Evolutionary conservation across 2,329 filamentous ascomycete genomes (phyloP).

Genomic region (Sporothrix inflata): DNA sequence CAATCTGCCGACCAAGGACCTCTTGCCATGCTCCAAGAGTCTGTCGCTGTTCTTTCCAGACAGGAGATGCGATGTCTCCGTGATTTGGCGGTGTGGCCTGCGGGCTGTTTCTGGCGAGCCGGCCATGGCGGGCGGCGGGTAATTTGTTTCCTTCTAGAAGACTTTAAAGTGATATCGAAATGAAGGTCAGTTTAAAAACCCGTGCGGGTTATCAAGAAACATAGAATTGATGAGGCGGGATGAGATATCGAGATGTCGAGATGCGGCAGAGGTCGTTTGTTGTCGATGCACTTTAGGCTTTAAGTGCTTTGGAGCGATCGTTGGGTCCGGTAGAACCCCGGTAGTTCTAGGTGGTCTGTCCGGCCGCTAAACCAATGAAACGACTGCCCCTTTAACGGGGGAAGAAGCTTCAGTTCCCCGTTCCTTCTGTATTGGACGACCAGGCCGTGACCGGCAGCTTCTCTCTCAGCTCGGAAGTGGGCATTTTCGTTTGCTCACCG

Average conservation of each 20-base stretch:
- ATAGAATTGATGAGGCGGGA: background rate
- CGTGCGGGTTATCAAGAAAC: background rate
- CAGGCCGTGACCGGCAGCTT: too few species aligned
- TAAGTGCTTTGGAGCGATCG: background rate
- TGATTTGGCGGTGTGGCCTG: slow-evolving; percentile 1
- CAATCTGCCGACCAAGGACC: too few species aligned
- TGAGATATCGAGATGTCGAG: background rate
- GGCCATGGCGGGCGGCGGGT: slow-evolving; percentile 10
- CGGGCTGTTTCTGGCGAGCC: slow-evolving; percentile 13
- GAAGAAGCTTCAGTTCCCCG: background rate
- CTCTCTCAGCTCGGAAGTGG: background rate
- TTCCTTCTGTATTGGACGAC: background rate
- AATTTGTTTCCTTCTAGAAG: slow-evolving; percentile 6
- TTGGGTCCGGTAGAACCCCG: slow-evolving; percentile 13
- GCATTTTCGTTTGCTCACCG: background rate
- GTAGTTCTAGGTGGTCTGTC: background rate
- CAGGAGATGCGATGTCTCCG: background rate
- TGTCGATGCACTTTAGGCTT: slow-evolving; percentile 11
- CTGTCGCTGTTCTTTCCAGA: background rate
- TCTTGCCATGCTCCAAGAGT: too few species aligned
- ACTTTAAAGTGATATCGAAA: background rate
- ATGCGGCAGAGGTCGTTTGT: background rate
- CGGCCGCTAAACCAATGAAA: slow-evolving; percentile 12
- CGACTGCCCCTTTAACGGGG: background rate
- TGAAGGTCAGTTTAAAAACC: background rate